Base-by-base conservation (phyloP, 768 basidiomycete genomes). In the Coprinopsis marcescibilis region DNA sequence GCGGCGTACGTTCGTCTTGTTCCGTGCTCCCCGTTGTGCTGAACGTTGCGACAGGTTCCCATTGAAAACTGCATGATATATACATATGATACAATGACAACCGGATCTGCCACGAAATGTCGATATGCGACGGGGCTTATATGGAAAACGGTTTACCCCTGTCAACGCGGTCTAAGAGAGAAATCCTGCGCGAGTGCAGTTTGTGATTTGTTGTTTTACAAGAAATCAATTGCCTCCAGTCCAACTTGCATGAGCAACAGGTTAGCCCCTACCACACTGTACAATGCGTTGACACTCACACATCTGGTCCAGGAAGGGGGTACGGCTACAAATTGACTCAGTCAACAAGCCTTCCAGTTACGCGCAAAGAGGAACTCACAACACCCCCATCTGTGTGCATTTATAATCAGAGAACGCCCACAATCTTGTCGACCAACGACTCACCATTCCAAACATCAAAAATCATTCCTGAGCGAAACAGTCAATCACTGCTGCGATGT, bases 301-400 rank as follows among this genome's bases (percentile, higher is more conserved):
- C 66, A 21, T 64, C 54, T 12, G 70, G 69, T 4, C 70, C 70
- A 21, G 71, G 70, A 32, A 71, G 68, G 0, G 66, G 65, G 45
- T 73, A 73, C 24, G 61, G 42, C 57, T 62, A 48, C 12, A 3
- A 32, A 14, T 12, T 17, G 21, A 4, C n/a, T 29, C 8, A 30
- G 15, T 7, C 10, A 0, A 8, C 23, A 39, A 32, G 26, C 11
- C 4, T 4, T 33, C 0, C 12, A 35, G 43, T 40, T 46, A 41
- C 41, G 24, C 45, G 25, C 23, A 17, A 29, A n/a, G 24, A 30
- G 25, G 24, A 15, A 8, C 38, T 15, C 7, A 26, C 25, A 17
- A 12, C 23, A 33, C 14, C 25, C 10, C 6, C 23, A 27, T 33
- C 24, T 27, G 12, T 6, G 3, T 4, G 4, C 20, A 44, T 27